Evolutionary conservation across 768 basidiomycete species (phyloP).

Genomic region (Megacollybia marginata): DNA sequence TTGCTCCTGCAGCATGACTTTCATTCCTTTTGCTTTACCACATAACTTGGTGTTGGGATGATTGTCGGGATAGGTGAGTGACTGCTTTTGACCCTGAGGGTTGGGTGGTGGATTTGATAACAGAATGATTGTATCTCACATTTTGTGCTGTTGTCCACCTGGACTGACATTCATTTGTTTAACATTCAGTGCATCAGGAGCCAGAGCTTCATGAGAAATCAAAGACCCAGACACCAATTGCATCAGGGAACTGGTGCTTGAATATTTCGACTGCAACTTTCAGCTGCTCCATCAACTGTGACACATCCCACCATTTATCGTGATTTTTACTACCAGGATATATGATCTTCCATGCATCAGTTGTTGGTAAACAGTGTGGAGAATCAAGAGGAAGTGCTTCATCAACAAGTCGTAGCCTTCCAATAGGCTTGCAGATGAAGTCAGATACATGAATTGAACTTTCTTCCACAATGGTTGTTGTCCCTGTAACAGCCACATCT

Average conservation of each 20-base stretch:
- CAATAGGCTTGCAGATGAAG: slow-evolving; percentile 12
- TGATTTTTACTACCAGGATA: slow-evolving; percentile 15
- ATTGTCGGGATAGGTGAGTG: slow-evolving; percentile 8
- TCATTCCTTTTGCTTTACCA: slow-evolving; percentile 16
- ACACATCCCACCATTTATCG: slow-evolving; percentile 16
- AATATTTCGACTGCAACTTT: slow-evolving; percentile 11
- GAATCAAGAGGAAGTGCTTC: slow-evolving; percentile 4
- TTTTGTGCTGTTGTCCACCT: slow-evolving; percentile 14
- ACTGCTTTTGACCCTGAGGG: no score
- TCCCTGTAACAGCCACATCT: slow-evolving; percentile 10
- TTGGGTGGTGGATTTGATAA: slow-evolving; percentile 2
- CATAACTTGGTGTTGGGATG: slow-evolving; percentile 4
- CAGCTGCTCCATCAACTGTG: slow-evolving; percentile 13
- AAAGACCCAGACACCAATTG: slow-evolving; percentile 13
- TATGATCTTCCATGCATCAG: slow-evolving; percentile 13
- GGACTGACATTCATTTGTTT: slow-evolving; percentile 18
- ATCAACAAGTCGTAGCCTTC: slow-evolving; percentile 6
- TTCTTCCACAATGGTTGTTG: slow-evolving; percentile 14
- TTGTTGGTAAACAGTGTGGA: neutral
- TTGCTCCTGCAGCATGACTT: slow-evolving; percentile 9
- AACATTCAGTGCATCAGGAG: slow-evolving; percentile 16
- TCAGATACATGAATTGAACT: slow-evolving; percentile 13
- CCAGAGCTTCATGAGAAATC: slow-evolving; percentile 18
- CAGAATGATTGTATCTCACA: slow-evolving; percentile 12
- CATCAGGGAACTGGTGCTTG: slow-evolving; percentile 12